Base-by-base conservation (phyloP, 495 filamentous ascomycete species). In the Aspergillus ellipticus region DNA sequence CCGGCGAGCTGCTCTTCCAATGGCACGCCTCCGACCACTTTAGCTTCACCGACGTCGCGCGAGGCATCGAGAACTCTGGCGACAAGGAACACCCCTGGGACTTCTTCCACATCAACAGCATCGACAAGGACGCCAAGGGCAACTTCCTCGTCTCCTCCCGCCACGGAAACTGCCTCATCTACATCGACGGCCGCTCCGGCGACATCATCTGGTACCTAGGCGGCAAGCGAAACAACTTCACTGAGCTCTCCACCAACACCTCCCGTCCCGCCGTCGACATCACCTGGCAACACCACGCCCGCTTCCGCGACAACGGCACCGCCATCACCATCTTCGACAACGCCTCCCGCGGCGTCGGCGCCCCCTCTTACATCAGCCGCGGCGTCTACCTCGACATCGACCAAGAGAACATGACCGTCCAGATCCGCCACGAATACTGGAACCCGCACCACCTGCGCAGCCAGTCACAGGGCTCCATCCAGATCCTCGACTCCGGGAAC, bases 91-190 rank as follows among this genome's bases (percentile, higher is more conserved):
- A 51, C 2, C 68, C 77, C 0, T 79, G 67, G 63, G 76, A 81
- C 49, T 79, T 63, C 45, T 77, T 78, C 59, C 76, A 79, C 56
- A 72, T 79, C 54, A 78, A 74, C 53, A 76, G 75, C 33, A 58
- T 79, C 17, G 67, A 76, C 43, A 75, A 75, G 43, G 66, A 79
- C 42, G 62, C 57, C 6, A 56, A 65, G 16, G 67, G 74, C 15
- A 76, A 81, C 29, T 76, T 63, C 49, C 63, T 81, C 7, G 58
- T 81, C 20, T 81, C 77, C 0, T 64, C 68, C 0, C 68, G 78
- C 22, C 72, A 78, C 45, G 63, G 69, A 8, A 66, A 67, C 51
- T 61, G 66, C 35, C 71, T 81, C 24, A 59, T 58, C 24, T 63
- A 74, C 53, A 52, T 77, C 50, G 58, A 67, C 61, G 63, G 70